Evolutionary conservation across 2,329 filamentous ascomycete species (phyloP), one percentile per base, ranked within the genome.

Genomic region (Xylariaceae sp.): DNA sequence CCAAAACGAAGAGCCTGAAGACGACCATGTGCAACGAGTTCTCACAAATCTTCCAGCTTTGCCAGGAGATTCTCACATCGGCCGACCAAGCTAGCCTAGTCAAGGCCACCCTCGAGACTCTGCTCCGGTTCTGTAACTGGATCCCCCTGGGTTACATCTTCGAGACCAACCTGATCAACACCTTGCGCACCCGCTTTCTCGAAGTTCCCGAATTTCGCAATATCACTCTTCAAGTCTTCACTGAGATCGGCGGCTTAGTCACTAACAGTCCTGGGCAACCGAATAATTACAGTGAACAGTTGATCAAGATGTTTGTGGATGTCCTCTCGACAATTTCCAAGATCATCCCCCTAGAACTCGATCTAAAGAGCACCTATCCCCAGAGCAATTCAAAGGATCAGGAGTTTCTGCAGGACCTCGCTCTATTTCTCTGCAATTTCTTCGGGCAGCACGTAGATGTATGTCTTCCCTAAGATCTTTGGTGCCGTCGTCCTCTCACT

Each of bases 21-120:
- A 92, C 91, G 60, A 96, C 90, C 58, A 99, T 99, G 94, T 96
- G 91, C 71, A 86, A 91, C 67, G 94, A 99, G 72, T 99, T 99
- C 71, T 96, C 95, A 1, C 89, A 90, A 49, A 99, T 99, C 66
- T 99, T 97, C 76, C 89, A 95, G 72, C 83, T 99, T 32, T 99
- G 95, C 75, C 91, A 90, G 43, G 92, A 99, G 68, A 92, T 99
- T 46, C 78, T 99, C 58, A 90, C 86, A 62, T 94, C 89, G 31
- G 94, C 92, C 40, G 89, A 87, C 62, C 89, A 95, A 69, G 80
- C 88, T 36, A 95, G 86, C 64, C 77, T 99, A 48, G 85, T 99
- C 72, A 95, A 94, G 74, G 90, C 92, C n/a, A 99, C 94, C 0
- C 80, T 99, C 47, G 91, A 97, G 74, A 99, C 94, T 1, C 77